Conservation (phyloP, 768 basidiomycete species). For the Mycena crocata region DNA sequence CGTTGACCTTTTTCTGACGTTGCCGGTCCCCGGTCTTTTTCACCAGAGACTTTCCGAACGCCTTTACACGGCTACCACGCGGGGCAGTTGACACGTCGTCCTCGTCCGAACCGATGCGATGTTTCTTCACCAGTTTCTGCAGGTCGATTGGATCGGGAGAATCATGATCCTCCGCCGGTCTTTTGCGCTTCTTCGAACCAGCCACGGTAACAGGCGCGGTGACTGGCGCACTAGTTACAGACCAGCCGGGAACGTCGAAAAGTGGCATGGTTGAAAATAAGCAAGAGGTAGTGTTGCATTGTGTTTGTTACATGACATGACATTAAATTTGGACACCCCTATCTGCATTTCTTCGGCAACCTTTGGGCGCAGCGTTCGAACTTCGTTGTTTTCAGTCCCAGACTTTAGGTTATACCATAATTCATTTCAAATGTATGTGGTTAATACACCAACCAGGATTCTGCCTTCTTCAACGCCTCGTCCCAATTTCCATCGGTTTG, state of each 20-base stretch:
- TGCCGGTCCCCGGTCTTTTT: conserved; percentile 35
- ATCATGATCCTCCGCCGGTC: conserved; percentile 50
- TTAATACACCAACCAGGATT: conserved; percentile 50
- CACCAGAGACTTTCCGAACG: conserved; percentile 23
- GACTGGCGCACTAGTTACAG: conserved; percentile 58
- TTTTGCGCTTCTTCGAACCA: conserved; percentile 68
- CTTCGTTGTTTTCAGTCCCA: no score
- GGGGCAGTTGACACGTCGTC: conserved; percentile 28
- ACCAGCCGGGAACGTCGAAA: conserved; percentile 81
- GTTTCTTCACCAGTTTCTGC: conserved; percentile 68
- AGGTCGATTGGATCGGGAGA: conserved; percentile 49
- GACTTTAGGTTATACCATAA: no score
- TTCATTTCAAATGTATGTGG: no score
- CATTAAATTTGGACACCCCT: no score
- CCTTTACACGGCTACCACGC: conserved; percentile 28
- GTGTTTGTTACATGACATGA: background rate
- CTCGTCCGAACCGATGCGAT: conserved; percentile 34
- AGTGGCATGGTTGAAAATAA: conserved; percentile 52
- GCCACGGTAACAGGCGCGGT: conserved; percentile 40
- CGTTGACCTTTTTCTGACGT: conserved; percentile 33
- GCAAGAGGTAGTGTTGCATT: conserved; percentile 8
- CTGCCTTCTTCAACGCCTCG: conserved; percentile 29
- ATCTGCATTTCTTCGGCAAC: no score
- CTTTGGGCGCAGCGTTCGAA: no score
- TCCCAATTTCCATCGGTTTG: conserved; percentile 48